Base-by-base conservation (phyloP, 2,329 filamentous ascomycete species). In the Lasiodiplodia hormozganensis region DNA sequence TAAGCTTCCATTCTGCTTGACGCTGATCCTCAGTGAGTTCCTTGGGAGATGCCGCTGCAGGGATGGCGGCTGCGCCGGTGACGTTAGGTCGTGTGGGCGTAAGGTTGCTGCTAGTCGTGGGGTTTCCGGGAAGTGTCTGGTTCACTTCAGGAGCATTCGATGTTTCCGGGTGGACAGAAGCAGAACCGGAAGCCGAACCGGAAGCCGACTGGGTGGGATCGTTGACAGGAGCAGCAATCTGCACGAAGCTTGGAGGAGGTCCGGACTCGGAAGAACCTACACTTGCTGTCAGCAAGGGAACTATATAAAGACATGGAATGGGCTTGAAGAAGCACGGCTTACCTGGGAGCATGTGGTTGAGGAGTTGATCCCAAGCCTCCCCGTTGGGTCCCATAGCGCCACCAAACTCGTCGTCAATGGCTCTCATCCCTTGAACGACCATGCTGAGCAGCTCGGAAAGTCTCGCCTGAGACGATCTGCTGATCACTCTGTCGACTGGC, bases 381-480 rank as follows among this genome's bases (percentile, higher is more conserved):
- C 58, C 58, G 3, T 62, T 18, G 2, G 58, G 58, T 2, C 58
- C 58, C 58, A 62, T 62, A 3, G 34, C 23, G 14, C 40, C 58
- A 36, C 49, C 58, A 16, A 14, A 62, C 18, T 62, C 58, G 36
- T 62, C 58, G 5, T 28, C 14, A 18, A 62, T n/a, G 5, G 58
- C 58, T 23, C 11, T 51, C 10, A n/a, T 51, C 1, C 12, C 43
- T 31, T 62, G 58, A 36, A 62, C 23, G 4, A 47, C 18, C 5
- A 62, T 51, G 10, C 34, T 51, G 21, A 62, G 40, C 16, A 62
- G 43, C 21, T 62, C 58, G 8, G 58, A 62, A 16, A 62, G 40
- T 11, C 58, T 43, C 3, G 58, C 58, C 7, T 62, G 58, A 3
- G 58, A 51, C 2, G 36, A 4, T 7, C 21, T 36, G 23, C 4